Percentiles rank a stretch among this genome's conserved stretches.
phyloP scores from a whole-genome alignment of 129 eudicot genomes.

The Centrapalus pauciflorus region DNA sequence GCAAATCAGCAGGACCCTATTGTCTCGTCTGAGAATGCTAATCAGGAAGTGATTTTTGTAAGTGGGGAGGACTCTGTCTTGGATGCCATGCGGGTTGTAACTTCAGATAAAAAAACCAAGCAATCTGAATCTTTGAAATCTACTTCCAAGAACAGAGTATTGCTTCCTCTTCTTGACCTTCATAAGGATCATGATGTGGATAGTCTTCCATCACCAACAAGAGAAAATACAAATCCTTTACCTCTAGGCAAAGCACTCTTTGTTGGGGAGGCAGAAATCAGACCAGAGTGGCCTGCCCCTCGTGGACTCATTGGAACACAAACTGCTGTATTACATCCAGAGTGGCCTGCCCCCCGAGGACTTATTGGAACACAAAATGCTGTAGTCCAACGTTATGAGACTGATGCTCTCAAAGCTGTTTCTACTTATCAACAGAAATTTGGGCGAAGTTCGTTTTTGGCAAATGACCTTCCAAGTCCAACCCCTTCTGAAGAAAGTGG shows the following conservation, averaged over 20 bases:
- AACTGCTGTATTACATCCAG: too few species aligned
- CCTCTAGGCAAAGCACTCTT: conserved; percentile 38
- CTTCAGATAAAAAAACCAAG: conserved; percentile 21
- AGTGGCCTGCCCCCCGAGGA: conserved; percentile 64
- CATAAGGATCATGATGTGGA: conserved; percentile 96
- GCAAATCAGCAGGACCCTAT: conserved; percentile 20
- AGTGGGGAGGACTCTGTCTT: conserved; percentile 23
- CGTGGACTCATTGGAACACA: too few species aligned
- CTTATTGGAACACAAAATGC: conserved; percentile 26
- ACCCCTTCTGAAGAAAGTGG: conserved; percentile 93
- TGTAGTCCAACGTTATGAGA: conserved; percentile 63
- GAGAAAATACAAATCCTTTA: conserved; percentile 42
- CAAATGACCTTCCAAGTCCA: conserved; percentile 87
- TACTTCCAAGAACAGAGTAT: conserved; percentile 39
- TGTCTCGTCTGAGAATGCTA: conserved; percentile 10
- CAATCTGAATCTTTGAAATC: conserved; percentile 36
- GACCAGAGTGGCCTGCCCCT: conserved; percentile 75
- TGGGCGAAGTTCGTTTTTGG: conserved; percentile 45
- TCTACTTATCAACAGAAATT: conserved; percentile 90
- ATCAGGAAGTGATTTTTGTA: conserved; percentile 15
- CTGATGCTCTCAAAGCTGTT: conserved; percentile 85
- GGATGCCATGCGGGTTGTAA: conserved; percentile 20
- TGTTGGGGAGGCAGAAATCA: conserved; percentile 36
- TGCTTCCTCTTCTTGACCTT: conserved; percentile 81
- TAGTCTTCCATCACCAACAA: conserved; percentile 96